Evolutionary conservation across 2,329 filamentous ascomycete genomes (phyloP).

Genomic region (Pseudogymnoascus sp.): DNA sequence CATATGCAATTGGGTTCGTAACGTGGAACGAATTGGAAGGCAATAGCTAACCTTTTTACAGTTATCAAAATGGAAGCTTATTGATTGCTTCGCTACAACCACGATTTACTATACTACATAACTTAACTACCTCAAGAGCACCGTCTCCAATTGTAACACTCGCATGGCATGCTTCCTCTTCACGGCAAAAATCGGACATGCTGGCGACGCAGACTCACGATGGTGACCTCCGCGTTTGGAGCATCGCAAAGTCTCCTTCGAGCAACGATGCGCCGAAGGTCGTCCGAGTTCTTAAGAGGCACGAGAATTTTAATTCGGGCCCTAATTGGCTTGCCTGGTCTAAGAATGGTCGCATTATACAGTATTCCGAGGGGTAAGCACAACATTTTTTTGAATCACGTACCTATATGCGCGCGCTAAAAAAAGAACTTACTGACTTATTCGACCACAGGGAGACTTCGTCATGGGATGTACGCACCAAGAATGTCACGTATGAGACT

Average conservation of each 20-base stretch:
- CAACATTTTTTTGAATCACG: constrained; percentile 17
- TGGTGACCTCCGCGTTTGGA: constrained; percentile 93
- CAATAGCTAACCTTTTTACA: constrained; percentile 30
- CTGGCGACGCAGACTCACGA: constrained; percentile 85
- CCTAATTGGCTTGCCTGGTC: constrained; percentile 98
- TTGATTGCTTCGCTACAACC: constrained; percentile 84
- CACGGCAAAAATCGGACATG: constrained; percentile 97
- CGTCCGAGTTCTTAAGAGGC: constrained; percentile 75
- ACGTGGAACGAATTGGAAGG: background rate
- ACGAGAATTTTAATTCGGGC: constrained; percentile 63
- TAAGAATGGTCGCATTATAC: constrained; percentile 92
- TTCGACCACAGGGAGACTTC: constrained; percentile 62
- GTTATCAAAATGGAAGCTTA: constrained; percentile 91
- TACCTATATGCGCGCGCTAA: constrained; percentile 41
- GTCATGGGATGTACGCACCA: constrained; percentile 97
- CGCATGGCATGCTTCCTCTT: constrained; percentile 93
- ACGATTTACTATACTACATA: constrained; percentile 88
- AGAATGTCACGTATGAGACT: constrained; percentile 82
- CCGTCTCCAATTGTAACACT: constrained; percentile 83
- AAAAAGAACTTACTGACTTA: constrained; percentile 32
- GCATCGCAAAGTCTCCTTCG: constrained; percentile 73
- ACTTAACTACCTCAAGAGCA: constrained; percentile 71
- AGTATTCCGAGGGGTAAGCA: constrained; percentile 81
- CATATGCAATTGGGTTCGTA: constrained; percentile 86
- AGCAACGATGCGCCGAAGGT: constrained; percentile 73